Base-by-base conservation (phyloP, 805 yeast species). In the Scheffersomyces stipitis region DNA sequence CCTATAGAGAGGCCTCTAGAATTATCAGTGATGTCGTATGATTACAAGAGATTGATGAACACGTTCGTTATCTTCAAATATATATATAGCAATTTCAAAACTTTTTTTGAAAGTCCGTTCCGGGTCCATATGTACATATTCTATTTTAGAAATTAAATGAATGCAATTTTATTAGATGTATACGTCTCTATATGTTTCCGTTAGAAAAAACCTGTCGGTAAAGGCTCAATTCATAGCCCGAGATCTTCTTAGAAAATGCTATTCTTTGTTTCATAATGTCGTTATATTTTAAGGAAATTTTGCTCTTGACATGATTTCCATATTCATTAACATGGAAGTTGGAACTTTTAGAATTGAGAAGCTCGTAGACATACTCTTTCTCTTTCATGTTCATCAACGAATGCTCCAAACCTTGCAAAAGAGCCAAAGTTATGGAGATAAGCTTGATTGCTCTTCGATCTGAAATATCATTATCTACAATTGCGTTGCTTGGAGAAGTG, bases 21-120 rank as follows among this genome's bases (percentile, higher is more conserved):
- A 51, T 69, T 38, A 69, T 69, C 31, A 64, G 69, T 45, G 75
- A 69, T 44, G 75, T 69, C 33, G 69, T 69, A 15, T 68, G 47
- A 43, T 26, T 23, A 22, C n/a, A n/a, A n/a, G n/a, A n/a, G n/a
- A n/a, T n/a, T n/a, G n/a, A n/a, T n/a, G n/a, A n/a, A n/a, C n/a
- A n/a, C n/a, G n/a, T n/a, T n/a, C n/a, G n/a, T n/a, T n/a, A n/a
- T n/a, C n/a, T n/a, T n/a, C n/a, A n/a, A n/a, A n/a, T n/a, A n/a
- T n/a, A n/a, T n/a, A n/a, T n/a, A n/a, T n/a, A n/a, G n/a, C n/a
- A n/a, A n/a, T n/a, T n/a, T n/a, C n/a, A n/a, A n/a, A n/a, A n/a
- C n/a, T n/a, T n/a, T n/a, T n/a, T n/a, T n/a, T n/a, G n/a, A n/a
- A n/a, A n/a, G n/a, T n/a, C n/a, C n/a, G n/a, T n/a, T n/a, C n/a